phyloP scores from a whole-genome alignment of 2,329 filamentous ascomycete species.

The Didymella glomerata region DNA sequence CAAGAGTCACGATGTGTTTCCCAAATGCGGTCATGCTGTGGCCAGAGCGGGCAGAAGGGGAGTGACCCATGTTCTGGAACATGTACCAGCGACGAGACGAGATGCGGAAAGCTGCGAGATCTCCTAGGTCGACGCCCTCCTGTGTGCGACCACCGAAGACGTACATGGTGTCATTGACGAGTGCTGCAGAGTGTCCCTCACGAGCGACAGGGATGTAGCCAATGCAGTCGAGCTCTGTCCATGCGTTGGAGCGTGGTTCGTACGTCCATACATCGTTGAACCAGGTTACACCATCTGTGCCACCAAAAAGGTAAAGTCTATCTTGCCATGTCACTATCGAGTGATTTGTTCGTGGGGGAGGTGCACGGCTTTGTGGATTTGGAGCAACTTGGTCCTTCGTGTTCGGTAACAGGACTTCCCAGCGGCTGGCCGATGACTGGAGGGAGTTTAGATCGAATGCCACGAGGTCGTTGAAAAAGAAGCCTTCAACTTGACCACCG shows the following conservation, averaged over 20 bases:
- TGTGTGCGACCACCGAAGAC: slow-evolving; percentile 96
- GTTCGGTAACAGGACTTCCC: slow-evolving; percentile 89
- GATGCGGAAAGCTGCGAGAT: slow-evolving; percentile 86
- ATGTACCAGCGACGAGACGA: slow-evolving; percentile 95
- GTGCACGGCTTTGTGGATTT: slow-evolving; percentile 53
- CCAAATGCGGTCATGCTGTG: slow-evolving; percentile 97
- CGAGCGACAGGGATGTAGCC: slow-evolving; percentile 94
- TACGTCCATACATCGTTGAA: slow-evolving; percentile 99
- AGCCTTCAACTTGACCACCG: slow-evolving; percentile 95
- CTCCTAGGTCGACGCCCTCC: slow-evolving; percentile 89
- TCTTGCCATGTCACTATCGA: slow-evolving; percentile 91
- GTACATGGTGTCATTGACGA: slow-evolving; percentile 99
- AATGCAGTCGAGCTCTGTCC: slow-evolving; percentile 92
- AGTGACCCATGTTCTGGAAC: slow-evolving; percentile 99
- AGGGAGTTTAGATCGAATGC: slow-evolving; percentile 96
- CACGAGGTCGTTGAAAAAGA: slow-evolving; percentile 96
- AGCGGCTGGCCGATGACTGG: slow-evolving; percentile 88
- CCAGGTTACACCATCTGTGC: slow-evolving; percentile 95
- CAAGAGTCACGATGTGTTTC: slow-evolving; percentile 90
- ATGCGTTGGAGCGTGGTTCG: slow-evolving; percentile 81
- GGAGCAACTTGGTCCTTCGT: slow-evolving; percentile 64
- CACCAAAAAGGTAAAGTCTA: slow-evolving; percentile 95
- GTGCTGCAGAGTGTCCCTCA: slow-evolving; percentile 90
- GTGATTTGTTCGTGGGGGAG: slow-evolving; percentile 93
- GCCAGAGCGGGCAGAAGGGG: slow-evolving; percentile 89